Base-by-base conservation (phyloP, 2,329 filamentous ascomycete genomes). In the Aspergillus fischeri region DNA sequence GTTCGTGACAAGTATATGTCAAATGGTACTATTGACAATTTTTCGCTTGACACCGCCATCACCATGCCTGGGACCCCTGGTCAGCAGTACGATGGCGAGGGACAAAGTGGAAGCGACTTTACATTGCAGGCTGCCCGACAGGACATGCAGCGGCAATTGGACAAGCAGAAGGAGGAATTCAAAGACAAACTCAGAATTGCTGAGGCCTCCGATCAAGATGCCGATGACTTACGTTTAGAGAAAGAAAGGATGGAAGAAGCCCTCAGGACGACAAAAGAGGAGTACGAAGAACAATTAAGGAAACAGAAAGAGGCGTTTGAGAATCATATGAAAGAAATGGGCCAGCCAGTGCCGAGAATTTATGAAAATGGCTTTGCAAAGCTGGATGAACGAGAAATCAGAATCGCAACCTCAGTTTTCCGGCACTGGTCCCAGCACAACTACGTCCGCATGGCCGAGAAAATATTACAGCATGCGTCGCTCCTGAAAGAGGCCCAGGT, bases 1-100 rank as follows among this genome's bases (percentile, higher is more conserved):
- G 81, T 92, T 29, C 84, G 94, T 52, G 94, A 99, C 66, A 97
- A 97, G 70, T 97, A 97, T 74, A 85, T 96, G 78, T 97, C 92
- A 2, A 94, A 89, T 55, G 93, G 93, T 1, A 97, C 93, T 0
- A 82, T 97, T 53, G 94, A 99, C 75, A 97, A 96, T 70, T 94
- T 97, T 68, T 97, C 93, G 1, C 81, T 99, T 17, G 94, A 99
- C 71, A 99, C 94, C 1, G 89, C 88, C 11, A 81, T 99, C 52
- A 99, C 94, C 0, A 92, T 97, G 82, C 94, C 94, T 1, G 95
- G 92, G 0, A 97, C 93, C 0, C 94, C 94, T 41, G 72, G 70
- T 59, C 86, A 89, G 59, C 84, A 83, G 25, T 91, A 92, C 55
- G 84, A 86, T 0, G 76, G 79, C n/a, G 91, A 93, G 50, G 67